Evolutionary conservation across 1,284 basidiomycete species (phyloP), one percentile per base, ranked within the genome.

Genomic region (Sporisorium exsertum): DNA sequence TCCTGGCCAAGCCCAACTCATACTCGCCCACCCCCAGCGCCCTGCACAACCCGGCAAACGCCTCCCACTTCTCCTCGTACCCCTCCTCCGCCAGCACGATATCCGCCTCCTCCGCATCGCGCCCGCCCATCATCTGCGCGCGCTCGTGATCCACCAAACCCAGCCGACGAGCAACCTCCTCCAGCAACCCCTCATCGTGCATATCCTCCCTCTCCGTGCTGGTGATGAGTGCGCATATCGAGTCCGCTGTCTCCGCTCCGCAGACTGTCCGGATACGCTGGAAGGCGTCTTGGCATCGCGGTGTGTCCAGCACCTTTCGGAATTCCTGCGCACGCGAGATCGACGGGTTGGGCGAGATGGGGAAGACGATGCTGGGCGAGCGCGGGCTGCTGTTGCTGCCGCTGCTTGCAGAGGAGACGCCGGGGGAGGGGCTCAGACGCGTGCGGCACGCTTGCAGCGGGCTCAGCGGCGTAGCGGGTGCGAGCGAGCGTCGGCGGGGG

Each of bases 321-420:
- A 76, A 58, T 33, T 68, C 62, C 2, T 40, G 45, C 2, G 68
- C 68, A 4, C 73, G 64, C 13, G 68, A 72, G n/a, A 76, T 56
- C n/a, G 68, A 57, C 0, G 73, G 52, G 13, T 71, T 71, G 16
- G 73, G 61, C 24, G 68, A 68, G 55, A 76, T 76, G 6, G 73
- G 73, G 26, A 76, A 76, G 2, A 76, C 73, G 10, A 76, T 64
- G 35, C 60, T 68, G 2, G 68, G 68, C 35, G 68, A 68, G 0
- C 68, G 61, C 2, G 62, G 68, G 32, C 61, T 61, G 29, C 40
- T 40, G 40, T 22, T 42, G 29, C 40, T 40, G 40, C 16, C 42
- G 32, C 22, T 33, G 32, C 26, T 46, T 43, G 24, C 46, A 20
- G 27, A 45, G 6, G 52, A 22, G 20, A 33, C 9, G 24, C 12